Evolutionary conservation across 2,329 filamentous ascomycete genomes (phyloP), one percentile per base, ranked within the genome.

Genomic region (Penicillium sp.): DNA sequence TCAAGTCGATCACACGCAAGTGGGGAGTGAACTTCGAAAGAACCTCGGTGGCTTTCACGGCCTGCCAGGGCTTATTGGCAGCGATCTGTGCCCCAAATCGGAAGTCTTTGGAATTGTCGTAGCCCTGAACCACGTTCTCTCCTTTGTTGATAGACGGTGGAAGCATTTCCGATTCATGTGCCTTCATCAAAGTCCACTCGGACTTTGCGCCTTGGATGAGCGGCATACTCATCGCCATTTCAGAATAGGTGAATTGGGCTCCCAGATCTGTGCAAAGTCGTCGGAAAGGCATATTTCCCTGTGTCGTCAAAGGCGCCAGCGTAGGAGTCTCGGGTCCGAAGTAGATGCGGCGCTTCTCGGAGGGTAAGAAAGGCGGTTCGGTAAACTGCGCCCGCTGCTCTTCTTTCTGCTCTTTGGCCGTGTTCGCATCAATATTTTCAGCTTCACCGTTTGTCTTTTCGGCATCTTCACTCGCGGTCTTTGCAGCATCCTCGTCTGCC

Each of bases 141-240:
- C 75, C 70, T 1, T 71, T 76, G 1, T 80, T 82, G 69, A 91
- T 88, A 35, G 83, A 85, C 19, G 93, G 93, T 25, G 92, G 85
- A 23, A 79, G 75, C 19, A 89, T 80, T 75, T 99, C 95, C 7
- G 88, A 90, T 72, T 92, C 87, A 71, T 99, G 95, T 3, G 91
- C 91, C 75, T 95, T 96, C 82, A 98, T 86, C 54, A 99, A 81
- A 21, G 95, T 92, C 95, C 95, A 99, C 78, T 99, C 95, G 1
- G 88, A 83, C 76, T 93, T 96, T 62, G 90, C 86, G 35, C 95
- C 95, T 74, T 97, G 92, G 6, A 99, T 83, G 43, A 99, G 78
- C 10, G 93, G 93, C 75, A 96, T 80, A 27, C 91, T 88, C 84
- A 99, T 90, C 4, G 93, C 95, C 95, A 99, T 99, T 76, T 99